Base-by-base conservation (phyloP, 1,139 yeast species). In the Casaregolazyma suthepensis region DNA sequence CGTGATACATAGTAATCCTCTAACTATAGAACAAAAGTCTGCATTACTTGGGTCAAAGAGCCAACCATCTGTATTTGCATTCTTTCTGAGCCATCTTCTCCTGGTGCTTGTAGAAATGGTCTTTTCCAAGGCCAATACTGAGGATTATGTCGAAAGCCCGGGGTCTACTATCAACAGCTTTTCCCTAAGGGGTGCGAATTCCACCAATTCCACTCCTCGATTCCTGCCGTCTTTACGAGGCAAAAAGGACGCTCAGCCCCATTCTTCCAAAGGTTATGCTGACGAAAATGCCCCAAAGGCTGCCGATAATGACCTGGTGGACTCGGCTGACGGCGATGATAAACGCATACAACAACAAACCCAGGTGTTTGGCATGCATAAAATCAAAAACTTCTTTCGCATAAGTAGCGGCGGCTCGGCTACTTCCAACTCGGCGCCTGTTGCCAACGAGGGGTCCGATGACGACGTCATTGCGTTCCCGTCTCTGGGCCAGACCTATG, bases 381-480 rank as follows among this genome's bases (percentile, higher is more conserved):
- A 65, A 51, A 58, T 67, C 47, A 63, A 64, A 51, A 65, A 59
- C 53, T 56, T 67, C 52, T 66, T 67, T 55, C 61, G 61, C 52
- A 64, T 67, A 54, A 57, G 60, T 38, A 57, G 60, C 9, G 53
- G 54, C 26, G 38, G 45, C 47, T 45, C 40, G 12, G 43, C 37
- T 18, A 26, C 17, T 37, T 15, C 48, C 1, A 18, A 40, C 9
- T 23, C 46, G 19, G 45, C 42, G 10, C 40, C 45, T 35, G 35
- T 47, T 23, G 48, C 59, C 18, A 46, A 45, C 23, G 35, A 29
- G 29, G 29, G 45, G 7, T 40, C 35, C 42, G 26, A 47, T 19
- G 54, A 55, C 40, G 57, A 54, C 42, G 44, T 54, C 48, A 45
- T 52, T 31, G 52, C 51, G 17, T 52, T 54, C 43, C 52, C 56